A percentile compares a stretch with the other conserved stretches of the same genome.
Evolutionary conservation across 257 asterid species (phyloP).

Genomic region (Eustoma russellianum): DNA sequence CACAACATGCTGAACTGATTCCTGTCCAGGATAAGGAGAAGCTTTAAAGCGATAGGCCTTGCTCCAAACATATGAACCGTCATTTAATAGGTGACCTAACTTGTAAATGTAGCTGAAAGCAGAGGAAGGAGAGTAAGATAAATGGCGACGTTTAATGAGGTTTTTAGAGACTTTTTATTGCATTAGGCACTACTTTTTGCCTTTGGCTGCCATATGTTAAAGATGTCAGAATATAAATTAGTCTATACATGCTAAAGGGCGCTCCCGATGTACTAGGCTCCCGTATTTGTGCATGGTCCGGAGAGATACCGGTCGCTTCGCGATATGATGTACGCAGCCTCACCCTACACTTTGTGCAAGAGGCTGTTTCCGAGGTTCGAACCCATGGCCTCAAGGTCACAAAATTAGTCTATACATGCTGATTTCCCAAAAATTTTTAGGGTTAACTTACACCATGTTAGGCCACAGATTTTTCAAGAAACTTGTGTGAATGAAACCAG

Average conservation of each 20-base stretch:
- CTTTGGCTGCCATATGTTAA: too few relatives aligned
- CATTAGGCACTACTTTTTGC: too few relatives aligned
- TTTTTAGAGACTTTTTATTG: too few relatives aligned
- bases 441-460: constrained; percentile 7
- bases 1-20: constrained; percentile 69
- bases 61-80: constrained; percentile 66
- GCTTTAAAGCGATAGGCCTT: constrained; percentile 51
- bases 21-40: constrained; percentile 88
- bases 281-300: too few relatives aligned
- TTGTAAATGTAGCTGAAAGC: constrained; percentile 57
- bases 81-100: constrained; percentile 48
- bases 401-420: background rate
- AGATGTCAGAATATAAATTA: too few relatives aligned
- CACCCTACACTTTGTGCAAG: too few relatives aligned
- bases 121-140: background rate
- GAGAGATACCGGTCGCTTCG: too few relatives aligned
- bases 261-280: too few relatives aligned
- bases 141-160: too few relatives aligned
- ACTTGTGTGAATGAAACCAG: constrained; percentile 76
- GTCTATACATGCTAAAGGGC: background rate
- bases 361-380: background rate
- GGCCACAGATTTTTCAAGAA: constrained; percentile 81
- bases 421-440: background rate
- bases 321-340: too few relatives aligned
- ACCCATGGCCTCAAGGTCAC: background rate